phyloP scores from a whole-genome alignment of 345 rosid genomes.

The Excoecaria agallocha region DNA sequence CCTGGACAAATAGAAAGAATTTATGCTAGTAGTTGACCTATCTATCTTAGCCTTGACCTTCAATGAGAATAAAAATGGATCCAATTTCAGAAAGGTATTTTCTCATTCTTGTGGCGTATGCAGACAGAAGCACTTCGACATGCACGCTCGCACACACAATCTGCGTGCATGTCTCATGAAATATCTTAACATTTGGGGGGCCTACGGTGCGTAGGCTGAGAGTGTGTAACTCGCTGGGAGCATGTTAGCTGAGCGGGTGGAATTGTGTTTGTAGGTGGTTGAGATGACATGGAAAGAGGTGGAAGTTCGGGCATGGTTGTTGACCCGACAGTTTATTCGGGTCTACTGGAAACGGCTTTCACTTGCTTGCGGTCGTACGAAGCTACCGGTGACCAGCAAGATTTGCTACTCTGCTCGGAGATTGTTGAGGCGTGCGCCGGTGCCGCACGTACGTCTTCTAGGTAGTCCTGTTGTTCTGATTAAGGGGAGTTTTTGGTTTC shows the following conservation, averaged over 20 bases:
- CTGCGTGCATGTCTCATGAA: no score
- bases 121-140: no score
- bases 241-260: neutral
- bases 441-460: constrained; percentile 43
- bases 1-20: no score
- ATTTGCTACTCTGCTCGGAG: constrained; percentile 54
- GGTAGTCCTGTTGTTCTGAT: constrained; percentile 35
- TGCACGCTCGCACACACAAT: no score
- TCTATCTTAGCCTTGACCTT: no score
- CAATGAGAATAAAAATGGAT: no score
- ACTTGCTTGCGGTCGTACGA: constrained; percentile 74
- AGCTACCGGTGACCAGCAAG: constrained; percentile 51
- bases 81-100: no score
- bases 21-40: no score
- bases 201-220: neutral
- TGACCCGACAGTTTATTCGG: constrained; percentile 73
- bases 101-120: no score
- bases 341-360: constrained; percentile 76
- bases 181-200: no score
- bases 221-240: neutral
- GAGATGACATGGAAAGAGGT: constrained; percentile 52
- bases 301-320: constrained; percentile 17
- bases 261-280: constrained; percentile 46
- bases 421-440: constrained; percentile 63
- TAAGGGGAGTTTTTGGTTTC: no score